A percentile compares a stretch with the other conserved stretches of the same genome.
Evolutionary conservation across 2,329 filamentous ascomycete genomes (phyloP).

Genomic region (Colletotrichum costaricense): DNA sequence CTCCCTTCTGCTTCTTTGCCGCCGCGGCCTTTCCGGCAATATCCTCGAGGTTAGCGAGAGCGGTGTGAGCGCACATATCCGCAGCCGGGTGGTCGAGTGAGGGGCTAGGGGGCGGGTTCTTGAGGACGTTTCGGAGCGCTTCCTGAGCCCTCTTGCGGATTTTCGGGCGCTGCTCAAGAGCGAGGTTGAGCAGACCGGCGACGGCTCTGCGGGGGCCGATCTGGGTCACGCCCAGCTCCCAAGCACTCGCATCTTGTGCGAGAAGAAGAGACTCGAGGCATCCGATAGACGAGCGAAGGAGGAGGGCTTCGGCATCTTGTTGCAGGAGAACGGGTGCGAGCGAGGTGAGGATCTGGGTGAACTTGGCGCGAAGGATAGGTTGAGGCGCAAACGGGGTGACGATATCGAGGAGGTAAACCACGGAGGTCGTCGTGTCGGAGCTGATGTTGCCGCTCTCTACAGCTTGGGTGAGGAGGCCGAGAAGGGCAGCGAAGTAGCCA

Average conservation of each 20-base stretch:
- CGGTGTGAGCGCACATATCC: conserved; percentile 95
- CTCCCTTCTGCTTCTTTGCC: conserved; percentile 72
- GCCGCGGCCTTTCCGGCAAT: conserved; percentile 72
- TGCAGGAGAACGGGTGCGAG: conserved; percentile 86
- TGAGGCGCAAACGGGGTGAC: conserved; percentile 87
- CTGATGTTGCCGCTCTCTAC: conserved; percentile 76
- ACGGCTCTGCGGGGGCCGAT: conserved; percentile 89
- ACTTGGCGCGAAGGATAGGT: conserved; percentile 91
- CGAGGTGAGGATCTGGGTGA: conserved; percentile 89
- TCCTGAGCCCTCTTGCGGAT: conserved; percentile 94
- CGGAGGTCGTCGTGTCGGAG: conserved; percentile 84
- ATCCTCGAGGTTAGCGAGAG: conserved; percentile 82
- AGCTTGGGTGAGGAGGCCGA: conserved; percentile 86
- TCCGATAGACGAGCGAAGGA: conserved; percentile 89
- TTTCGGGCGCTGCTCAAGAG: conserved; percentile 90
- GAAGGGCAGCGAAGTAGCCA: conserved; percentile 94
- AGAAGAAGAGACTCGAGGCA: conserved; percentile 92
- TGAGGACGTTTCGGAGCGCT: conserved; percentile 84
- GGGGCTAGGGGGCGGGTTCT: conserved; percentile 88
- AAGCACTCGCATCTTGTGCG: conserved; percentile 87
- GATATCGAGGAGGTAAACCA: conserved; percentile 95
- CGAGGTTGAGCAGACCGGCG: conserved; percentile 84
- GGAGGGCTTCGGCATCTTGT: conserved; percentile 84
- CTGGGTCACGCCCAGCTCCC: conserved; percentile 86
- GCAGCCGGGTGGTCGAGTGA: conserved; percentile 94